Percentiles rank a stretch among this genome's conserved stretches.
Conservation (phyloP, 208 protist genomes). For the Phytomonas francai region DNA sequence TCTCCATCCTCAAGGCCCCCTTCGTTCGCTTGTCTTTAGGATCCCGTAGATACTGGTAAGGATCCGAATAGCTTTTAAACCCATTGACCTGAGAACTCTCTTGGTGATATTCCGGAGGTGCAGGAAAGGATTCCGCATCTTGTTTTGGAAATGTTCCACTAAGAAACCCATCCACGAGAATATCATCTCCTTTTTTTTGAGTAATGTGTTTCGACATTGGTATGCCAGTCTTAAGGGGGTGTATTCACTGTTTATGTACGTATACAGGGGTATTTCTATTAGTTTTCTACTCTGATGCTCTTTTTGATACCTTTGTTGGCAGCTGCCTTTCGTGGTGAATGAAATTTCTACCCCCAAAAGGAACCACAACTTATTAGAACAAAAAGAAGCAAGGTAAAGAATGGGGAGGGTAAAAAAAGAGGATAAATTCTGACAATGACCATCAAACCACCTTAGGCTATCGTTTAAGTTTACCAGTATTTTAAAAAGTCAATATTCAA, state of each 20-base stretch:
- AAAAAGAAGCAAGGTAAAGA: not conserved
- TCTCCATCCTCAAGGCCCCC: slow-evolving; percentile 32
- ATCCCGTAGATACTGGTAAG: slow-evolving; percentile 50
- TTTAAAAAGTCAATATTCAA: not conserved
- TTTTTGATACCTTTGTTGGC: slow-evolving; percentile 1
- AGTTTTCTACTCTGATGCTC: not conserved
- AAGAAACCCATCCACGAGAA: not conserved
- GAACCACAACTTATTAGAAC: not conserved
- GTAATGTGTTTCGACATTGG: not conserved
- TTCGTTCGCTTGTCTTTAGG: slow-evolving; percentile 28
- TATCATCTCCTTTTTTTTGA: not conserved
- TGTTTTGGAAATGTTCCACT: not conserved
- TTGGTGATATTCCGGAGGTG: slow-evolving; percentile 11
- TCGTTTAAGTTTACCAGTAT: not conserved
- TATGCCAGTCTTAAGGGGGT: not conserved
- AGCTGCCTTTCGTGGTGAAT: not conserved
- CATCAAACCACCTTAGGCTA: not conserved
- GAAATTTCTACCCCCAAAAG: not conserved
- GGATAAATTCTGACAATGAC: not conserved
- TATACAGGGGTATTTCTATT: not conserved
- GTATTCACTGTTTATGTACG: not conserved
- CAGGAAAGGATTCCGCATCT: not conserved
- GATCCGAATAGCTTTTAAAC: slow-evolving; percentile 14
- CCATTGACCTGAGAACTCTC: not conserved
- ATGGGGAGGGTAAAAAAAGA: slow-evolving; percentile 2